A percentile compares a stretch with the other conserved stretches of the same genome.
These are phyloP conservation scores for Pyrus bretschneideri DNA, from an alignment of 306 rosid species.

Conservation along the genomic window DNA sequence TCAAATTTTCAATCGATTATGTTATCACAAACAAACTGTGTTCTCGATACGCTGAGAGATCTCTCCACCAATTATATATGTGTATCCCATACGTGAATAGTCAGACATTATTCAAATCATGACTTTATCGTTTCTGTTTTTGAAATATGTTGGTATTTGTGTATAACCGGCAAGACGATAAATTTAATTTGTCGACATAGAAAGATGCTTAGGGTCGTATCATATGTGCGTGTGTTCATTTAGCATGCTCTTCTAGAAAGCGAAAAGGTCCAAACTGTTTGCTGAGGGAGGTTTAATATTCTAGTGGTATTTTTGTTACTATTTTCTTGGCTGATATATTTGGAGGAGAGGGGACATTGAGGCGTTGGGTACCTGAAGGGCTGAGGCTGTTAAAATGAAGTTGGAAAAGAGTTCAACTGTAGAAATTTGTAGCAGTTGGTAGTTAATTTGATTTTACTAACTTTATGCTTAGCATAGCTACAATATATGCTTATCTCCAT, in stretches of 20 bases:
- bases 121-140: too few species aligned
- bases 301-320: neutral
- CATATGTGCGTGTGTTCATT: neutral
- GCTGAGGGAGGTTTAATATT: neutral
- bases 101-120: too few species aligned
- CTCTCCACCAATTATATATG: too few species aligned
- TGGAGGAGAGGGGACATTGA: neutral
- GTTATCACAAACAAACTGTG: too few species aligned
- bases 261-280: neutral
- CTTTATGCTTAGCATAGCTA: neutral
- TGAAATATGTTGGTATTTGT: too few species aligned
- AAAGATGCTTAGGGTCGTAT: too few species aligned
- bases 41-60: too few species aligned
- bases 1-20: too few species aligned
- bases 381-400: neutral
- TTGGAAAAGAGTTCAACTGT: neutral
- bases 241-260: slow-evolving; percentile 23
- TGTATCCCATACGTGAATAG: too few species aligned
- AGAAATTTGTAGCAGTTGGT: neutral
- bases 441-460: neutral
- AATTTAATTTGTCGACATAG: too few species aligned
- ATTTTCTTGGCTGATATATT: neutral
- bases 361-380: neutral
- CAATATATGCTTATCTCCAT: neutral
- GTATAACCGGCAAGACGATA: neutral